Percentiles rank a stretch among this genome's conserved stretches.
Conservation (phyloP, 2,329 filamentous ascomycete genomes). For the Fusarium caatingaense region DNA sequence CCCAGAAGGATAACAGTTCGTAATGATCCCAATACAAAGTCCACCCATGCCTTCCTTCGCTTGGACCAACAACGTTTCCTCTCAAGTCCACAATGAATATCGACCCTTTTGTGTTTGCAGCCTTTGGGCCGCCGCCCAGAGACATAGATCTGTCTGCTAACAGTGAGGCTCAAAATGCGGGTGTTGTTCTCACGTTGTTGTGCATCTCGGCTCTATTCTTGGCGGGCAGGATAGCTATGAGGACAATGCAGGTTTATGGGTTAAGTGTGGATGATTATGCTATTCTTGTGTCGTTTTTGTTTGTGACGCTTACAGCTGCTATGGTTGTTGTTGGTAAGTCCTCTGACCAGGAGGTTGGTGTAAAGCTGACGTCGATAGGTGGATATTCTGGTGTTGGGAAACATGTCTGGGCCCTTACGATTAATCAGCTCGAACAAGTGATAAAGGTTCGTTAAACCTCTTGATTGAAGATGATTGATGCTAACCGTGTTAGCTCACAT, state of each 20-base stretch:
- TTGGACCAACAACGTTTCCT: background rate
- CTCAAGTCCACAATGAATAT: constrained; percentile 2
- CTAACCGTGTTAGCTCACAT: background rate
- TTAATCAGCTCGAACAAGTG: background rate
- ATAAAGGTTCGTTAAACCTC: background rate
- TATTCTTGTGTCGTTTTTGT: constrained; percentile 14
- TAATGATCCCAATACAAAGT: background rate
- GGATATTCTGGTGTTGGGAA: constrained; percentile 15
- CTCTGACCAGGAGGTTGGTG: fast-evolving
- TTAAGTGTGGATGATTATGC: constrained; percentile 19
- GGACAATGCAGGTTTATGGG: constrained; percentile 8
- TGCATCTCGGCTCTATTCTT: constrained; percentile 11
- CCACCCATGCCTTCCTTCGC: background rate
- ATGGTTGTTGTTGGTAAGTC: constrained; percentile 20
- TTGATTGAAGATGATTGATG: background rate
- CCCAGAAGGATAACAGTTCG: background rate
- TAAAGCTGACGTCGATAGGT: background rate
- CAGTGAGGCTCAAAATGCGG: constrained; percentile 8
- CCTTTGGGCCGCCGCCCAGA: constrained; percentile 10
- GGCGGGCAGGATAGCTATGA: background rate
- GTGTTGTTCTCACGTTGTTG: constrained; percentile 8
- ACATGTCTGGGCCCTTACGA: constrained; percentile 22
- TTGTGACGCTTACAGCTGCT: constrained; percentile 3
- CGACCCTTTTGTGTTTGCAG: constrained; percentile 7
- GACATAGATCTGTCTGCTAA: constrained; percentile 10